Base-by-base conservation (phyloP, 768 basidiomycete genomes). In the Trametes cinnabarina region DNA sequence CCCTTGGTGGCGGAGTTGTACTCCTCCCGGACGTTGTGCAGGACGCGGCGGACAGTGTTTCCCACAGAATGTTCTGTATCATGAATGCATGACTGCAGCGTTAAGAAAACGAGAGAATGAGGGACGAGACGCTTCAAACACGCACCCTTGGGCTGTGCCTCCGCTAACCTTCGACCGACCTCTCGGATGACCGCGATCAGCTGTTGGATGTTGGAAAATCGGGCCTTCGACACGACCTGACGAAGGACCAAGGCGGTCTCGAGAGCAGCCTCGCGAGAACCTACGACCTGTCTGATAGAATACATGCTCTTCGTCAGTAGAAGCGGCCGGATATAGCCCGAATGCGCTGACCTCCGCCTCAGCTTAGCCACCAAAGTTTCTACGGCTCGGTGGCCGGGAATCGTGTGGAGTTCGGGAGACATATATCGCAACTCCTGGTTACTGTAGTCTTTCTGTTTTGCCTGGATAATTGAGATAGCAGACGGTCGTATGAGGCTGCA, bases 21-120 rank as follows among this genome's bases (percentile, higher is more conserved):
- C 69, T 99, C 97, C 72, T 99, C 97, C 48, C 94, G 84, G 56
- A 99, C 88, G 67, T 97, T 90, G 69, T 95, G 93, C 25, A 98
- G 77, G 22, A 98, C 86, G 67, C 93, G 93, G 37, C 94, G 85
- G 39, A 95, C 88, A 20, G 95, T 95, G 70, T 98, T 98, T 22
- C 94, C 94, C 34, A 97, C 89, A 43, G 94, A 90, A 68, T 95
- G 88, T 70, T 99, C 97, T 98, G 73, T 52, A 51, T 40, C 34
- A 41, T 7, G 47, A 41, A 53, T 19, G 32, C 42, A 23, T 41
- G 23, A 1, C 22, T n/a, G 40, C 22, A 47, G 47, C 58, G 40
- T 15, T 15, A 14, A 20, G 17, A 23, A 41, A 19, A 34, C 41
- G 59, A 55, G 32, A 25, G 30, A 15, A n/a, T n/a, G n/a, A 17